Percentiles rank a stretch among this genome's conserved stretches.
phyloP scores from a whole-genome alignment of 1,139 yeast species.

The Suhomyces atakaporum region DNA sequence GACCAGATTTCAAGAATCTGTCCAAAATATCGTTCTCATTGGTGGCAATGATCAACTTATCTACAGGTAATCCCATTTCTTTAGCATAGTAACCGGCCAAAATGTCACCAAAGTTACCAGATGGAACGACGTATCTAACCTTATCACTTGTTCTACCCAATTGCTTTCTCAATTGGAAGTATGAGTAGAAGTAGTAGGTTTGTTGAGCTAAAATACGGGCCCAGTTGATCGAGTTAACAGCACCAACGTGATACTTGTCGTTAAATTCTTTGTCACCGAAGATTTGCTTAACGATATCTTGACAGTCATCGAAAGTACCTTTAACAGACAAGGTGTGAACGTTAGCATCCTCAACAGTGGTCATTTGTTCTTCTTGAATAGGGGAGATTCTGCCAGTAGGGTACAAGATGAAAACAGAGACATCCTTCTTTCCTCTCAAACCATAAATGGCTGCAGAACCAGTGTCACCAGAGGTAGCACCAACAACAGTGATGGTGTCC shows the following conservation, averaged over 20 bases:
- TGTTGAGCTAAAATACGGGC: slow-evolving; percentile 97
- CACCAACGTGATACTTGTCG: slow-evolving; percentile 89
- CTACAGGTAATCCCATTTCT: slow-evolving; percentile 92
- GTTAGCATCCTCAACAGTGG: slow-evolving; percentile 91
- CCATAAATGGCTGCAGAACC: slow-evolving; percentile 99
- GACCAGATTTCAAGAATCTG: slow-evolving; percentile 85
- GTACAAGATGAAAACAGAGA: slow-evolving; percentile 89
- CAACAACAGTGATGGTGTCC: slow-evolving; percentile 90
- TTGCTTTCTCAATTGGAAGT: slow-evolving; percentile 64
- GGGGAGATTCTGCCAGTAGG: slow-evolving; percentile 98
- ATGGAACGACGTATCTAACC: slow-evolving; percentile 89
- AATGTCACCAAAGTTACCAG: slow-evolving; percentile 97
- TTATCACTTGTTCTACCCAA: slow-evolving; percentile 35
- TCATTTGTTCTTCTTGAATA: slow-evolving; percentile 97
- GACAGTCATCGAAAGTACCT: slow-evolving; percentile 98
- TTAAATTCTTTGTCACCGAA: slow-evolving; percentile 90
- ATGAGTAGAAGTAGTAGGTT: slow-evolving; percentile 92
- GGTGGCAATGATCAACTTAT: slow-evolving; percentile 87
- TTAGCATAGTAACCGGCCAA: slow-evolving; percentile 95
- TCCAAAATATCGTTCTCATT: slow-evolving; percentile 93
- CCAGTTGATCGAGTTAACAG: slow-evolving; percentile 98
- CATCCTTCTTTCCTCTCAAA: slow-evolving; percentile 92
- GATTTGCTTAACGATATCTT: slow-evolving; percentile 89
- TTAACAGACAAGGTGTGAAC: slow-evolving; percentile 93
- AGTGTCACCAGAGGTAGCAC: slow-evolving; percentile 99